A percentile compares a stretch with the other conserved stretches of the same genome.
Conservation (phyloP, 2,329 filamentous ascomycete species). For the Fusarium nurragi region DNA sequence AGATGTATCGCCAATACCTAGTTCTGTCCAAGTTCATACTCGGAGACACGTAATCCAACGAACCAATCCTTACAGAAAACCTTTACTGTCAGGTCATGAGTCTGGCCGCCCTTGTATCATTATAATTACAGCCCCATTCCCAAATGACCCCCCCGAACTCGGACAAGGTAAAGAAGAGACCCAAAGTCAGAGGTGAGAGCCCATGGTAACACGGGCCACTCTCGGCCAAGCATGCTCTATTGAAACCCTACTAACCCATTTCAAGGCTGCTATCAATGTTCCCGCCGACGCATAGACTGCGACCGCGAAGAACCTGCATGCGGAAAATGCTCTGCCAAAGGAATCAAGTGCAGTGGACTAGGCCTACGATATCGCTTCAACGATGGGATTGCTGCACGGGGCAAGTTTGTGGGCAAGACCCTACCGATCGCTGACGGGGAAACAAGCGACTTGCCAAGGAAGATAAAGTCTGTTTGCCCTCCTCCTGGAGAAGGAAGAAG, state of each 20-base stretch:
- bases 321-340: conserved; percentile 36
- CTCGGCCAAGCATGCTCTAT: background rate
- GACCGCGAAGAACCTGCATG: conserved; percentile 35
- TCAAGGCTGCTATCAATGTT: conserved; percentile 39
- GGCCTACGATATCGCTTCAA: conserved; percentile 40
- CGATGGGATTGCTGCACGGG: conserved; percentile 35
- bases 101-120: background rate
- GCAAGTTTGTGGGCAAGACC: conserved; percentile 34
- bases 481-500: background rate
- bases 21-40: background rate
- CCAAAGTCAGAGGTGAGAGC: conserved; percentile 26
- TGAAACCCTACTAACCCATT: background rate
- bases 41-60: background rate
- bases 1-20: background rate
- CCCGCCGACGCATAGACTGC: conserved; percentile 40
- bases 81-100: background rate
- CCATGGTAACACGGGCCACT: background rate
- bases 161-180: conserved; percentile 22
- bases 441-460: background rate
- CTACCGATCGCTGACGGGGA: conserved; percentile 11
- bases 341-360: conserved; percentile 33
- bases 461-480: fast-evolving
- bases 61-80: background rate
- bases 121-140: background rate
- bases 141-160: background rate